Base-by-base conservation (phyloP, 108 stramenopile species). In the Discostella pseudostelligera region DNA sequence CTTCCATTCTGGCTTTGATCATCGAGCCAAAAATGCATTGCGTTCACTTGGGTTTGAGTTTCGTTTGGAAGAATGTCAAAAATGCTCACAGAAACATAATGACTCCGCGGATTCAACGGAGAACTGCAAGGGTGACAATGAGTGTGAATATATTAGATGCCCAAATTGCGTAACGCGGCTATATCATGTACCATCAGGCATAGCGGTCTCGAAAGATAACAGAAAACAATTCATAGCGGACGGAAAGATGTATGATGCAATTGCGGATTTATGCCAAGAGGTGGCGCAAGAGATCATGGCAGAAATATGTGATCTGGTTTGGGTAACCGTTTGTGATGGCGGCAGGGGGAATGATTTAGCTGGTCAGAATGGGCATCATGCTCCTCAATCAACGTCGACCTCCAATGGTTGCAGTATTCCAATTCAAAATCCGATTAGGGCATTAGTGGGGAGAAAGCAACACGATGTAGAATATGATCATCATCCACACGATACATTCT, bases 241-340 rank as follows among this genome's bases (percentile, higher is more conserved):
- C 65, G 89, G 89, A 19, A 76, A 78, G 58, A 84, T 90, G 83
- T 90, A 86, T 62, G 89, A 90, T 51, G 74, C 42, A 17, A 59
- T 90, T 4, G 69, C 78, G 8, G 66, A 80, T 17, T 35, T 84
- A 1, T 84, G 84, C 67, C 84, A 85, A 57, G 83, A 84, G 49
- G 75, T 70, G 46, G 85, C 89, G 16, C 85, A 86, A 59, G 82
- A 86, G 40, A 45, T 82, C 56, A 90, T 90, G 89, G 69, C 74
- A 8, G 43, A 80, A 51, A 80, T 77, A 19, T 83, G 74, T 17
- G 43, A 72, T 10, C 62, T 90, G 46, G 76, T 83, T 62, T 90
- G 89, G 89, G 69, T 87, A 0, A 76, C 81, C 3, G 53, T 89
- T 9, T 70, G 72, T 43, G 87, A 86, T 44, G 80, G 64, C 22